Conservation (phyloP, 116 monocot genomes). For the Zostera marina region DNA sequence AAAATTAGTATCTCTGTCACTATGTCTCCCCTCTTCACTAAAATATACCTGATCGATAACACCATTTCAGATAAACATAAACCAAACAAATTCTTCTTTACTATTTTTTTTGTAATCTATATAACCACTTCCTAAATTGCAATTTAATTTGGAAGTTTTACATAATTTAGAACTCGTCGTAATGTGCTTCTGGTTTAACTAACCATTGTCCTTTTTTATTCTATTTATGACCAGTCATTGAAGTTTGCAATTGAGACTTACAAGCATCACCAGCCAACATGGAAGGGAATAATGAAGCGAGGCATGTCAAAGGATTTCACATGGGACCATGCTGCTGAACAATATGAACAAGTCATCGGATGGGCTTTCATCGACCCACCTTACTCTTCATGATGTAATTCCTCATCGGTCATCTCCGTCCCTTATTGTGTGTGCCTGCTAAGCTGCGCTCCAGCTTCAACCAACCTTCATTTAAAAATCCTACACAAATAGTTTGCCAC, state of each 20-base stretch:
- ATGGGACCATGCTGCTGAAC: constrained; percentile 62
- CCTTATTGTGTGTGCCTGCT: background rate
- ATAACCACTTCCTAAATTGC: too few relatives aligned
- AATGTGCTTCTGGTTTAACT: too few relatives aligned
- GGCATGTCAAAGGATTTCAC: constrained; percentile 72
- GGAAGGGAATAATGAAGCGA: constrained; percentile 76
- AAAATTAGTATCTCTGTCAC: too few relatives aligned
- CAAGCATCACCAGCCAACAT: constrained; percentile 50
- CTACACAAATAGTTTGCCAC: too few relatives aligned
- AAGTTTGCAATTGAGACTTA: constrained; percentile 43
- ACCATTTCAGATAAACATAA: too few relatives aligned
- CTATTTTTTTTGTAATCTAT: too few relatives aligned
- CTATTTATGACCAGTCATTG: constrained; percentile 28
- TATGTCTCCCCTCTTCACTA: too few relatives aligned
- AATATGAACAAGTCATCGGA: constrained; percentile 62
- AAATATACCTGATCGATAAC: too few relatives aligned
- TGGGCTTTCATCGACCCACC: constrained; percentile 62
- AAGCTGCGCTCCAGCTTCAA: background rate
- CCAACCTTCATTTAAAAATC: too few relatives aligned
- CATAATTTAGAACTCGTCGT: too few relatives aligned
- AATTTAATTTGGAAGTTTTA: too few relatives aligned
- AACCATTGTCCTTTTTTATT: background rate
- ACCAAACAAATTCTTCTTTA: too few relatives aligned
- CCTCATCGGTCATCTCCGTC: background rate
- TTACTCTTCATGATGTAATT: constrained; percentile 11